Evolutionary conservation across 768 basidiomycete genomes (phyloP).

Genomic region (Rhizopogon rudus): DNA sequence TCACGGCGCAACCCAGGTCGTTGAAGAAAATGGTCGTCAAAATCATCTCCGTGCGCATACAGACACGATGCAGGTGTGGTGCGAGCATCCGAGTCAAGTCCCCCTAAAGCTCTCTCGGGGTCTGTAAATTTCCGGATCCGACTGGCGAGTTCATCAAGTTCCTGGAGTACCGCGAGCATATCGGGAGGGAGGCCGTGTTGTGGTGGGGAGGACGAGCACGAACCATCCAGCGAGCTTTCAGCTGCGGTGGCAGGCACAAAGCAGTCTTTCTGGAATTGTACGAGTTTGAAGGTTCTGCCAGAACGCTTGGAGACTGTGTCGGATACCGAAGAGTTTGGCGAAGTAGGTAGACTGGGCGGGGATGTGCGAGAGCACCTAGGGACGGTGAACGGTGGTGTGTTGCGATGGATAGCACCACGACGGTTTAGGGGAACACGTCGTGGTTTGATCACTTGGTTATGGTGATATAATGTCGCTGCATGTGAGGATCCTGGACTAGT

Average conservation of each 20-base stretch:
- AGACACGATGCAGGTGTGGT: not conserved
- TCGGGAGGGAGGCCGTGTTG: slow-evolving; percentile 20
- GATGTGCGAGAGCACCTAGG: slow-evolving; percentile 10
- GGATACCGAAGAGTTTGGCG: not conserved
- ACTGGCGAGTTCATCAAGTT: slow-evolving; percentile 23
- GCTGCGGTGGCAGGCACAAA: slow-evolving; percentile 13
- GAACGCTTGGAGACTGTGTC: slow-evolving; percentile 14
- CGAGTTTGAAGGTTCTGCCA: slow-evolving; percentile 11
- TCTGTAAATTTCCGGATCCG: slow-evolving; percentile 20
- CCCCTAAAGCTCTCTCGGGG: slow-evolving; percentile 3
- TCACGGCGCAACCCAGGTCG: not conserved
- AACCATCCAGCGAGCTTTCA: not conserved
- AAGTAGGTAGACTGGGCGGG: slow-evolving; percentile 13
- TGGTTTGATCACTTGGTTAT: not conserved
- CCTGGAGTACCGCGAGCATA: slow-evolving; percentile 19
- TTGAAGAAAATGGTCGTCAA: not conserved
- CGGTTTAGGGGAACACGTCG: not conserved
- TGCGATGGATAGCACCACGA: not conserved
- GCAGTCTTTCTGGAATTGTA: slow-evolving; percentile 10
- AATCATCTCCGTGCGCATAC: not conserved
- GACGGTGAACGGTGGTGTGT: not conserved
- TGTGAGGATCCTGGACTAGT: not conserved
- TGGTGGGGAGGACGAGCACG: not conserved
- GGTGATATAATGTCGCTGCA: not conserved
- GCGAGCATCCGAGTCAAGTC: not conserved